Evolutionary conservation across 1,284 basidiomycete genomes (phyloP), one percentile per base, ranked within the genome.

Genomic region (Hypsizygus ulmarius): DNA sequence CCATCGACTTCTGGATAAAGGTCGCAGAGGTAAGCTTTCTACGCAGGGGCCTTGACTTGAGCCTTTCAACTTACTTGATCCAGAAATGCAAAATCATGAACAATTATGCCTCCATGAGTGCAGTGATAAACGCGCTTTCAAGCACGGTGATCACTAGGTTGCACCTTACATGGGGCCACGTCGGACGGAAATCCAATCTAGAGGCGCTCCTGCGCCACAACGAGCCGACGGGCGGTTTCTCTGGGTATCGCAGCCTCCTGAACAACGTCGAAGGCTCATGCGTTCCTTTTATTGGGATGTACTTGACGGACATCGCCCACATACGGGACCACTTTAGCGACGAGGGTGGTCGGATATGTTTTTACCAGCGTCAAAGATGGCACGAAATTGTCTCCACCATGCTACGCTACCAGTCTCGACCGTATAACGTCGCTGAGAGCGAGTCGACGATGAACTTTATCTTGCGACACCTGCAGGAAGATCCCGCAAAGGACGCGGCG

Each of bases 1-100:
- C 73, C n/a, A 67, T 87, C 29, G 82, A 86, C 49, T 77, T 81
- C 59, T 89, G 85, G 86, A 82, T 89, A 54, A 84, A 79, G 57
- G 80, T 87, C 28, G 82, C 85, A 8, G 84, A 89, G 77, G 87
- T 87, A 52, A 54, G 78, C 62, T 18, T 27, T 16, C 41, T 27
- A 11, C 30, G 3, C 10, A 12, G 28, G 40, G 21, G 10, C 54
- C 34, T 25, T 39, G 43, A 39, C 30, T 42, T 43, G 46, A 47
- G 43, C 28, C 52, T 36, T 43, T 47, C 28, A 40, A 25, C 18
- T 29, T 16, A 5, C 42, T 46, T 14, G 34, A 29, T 40, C 15
- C 55, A 89, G 85, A 84, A 80, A 76, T 88, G 83, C 63, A 78
- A 75, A 18, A 54, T 65, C 7, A 63, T 86, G 56, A 79, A 81